Base-by-base conservation (phyloP, 345 rosid genomes). In the Populus deltoides region DNA sequence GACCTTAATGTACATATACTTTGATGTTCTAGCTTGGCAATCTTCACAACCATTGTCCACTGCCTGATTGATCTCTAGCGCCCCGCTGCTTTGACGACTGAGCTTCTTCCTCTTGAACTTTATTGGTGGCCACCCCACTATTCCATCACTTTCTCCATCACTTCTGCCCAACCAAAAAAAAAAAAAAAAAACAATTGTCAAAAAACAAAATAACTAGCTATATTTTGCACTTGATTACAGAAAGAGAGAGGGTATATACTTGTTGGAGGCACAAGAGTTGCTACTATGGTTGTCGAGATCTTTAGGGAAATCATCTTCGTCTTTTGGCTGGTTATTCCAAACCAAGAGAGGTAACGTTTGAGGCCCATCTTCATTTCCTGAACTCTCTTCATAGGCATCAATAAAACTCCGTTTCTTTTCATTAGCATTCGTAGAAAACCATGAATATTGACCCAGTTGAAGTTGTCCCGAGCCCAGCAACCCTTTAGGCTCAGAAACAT, bases 51-150 rank as follows among this genome's bases (percentile, higher is more conserved):
- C 82, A 49, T 65, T 73, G 11, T 27, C 77, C 82, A 25, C 80
- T 66, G 62, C 39, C 27, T 59, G 77, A n/a, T 63, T 74, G 51
- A 63, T 29, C 73, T 24, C 59, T 31, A 18, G 1, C 2, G 3
- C 47, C 41, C 75, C 6, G 8, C 47, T 73, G 9, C 65, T 51
- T 7, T 71, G 78, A 15, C 67, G 66, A 8, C 73, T 3, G 3
- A 71, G 61, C 72, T 51, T 83, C 72, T 69, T 86, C 45, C 76
- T 66, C 72, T 65, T 67, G 11, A 53, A 47, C 77, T 81, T 83
- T 27, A 86, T 71, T 11, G 88, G 88, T 7, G 88, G 88, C 88
- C 88, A 86, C n/a, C 85, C 88, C 29, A 86, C 78, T 9, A 83
- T 38, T 15, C 61, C 55, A 3, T 65, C 71, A 49, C 10, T 66